Evolutionary conservation across 352 stramenopile genomes (phyloP), one percentile per base, ranked within the genome.

Genomic region (Phytophthora cryptogea): DNA sequence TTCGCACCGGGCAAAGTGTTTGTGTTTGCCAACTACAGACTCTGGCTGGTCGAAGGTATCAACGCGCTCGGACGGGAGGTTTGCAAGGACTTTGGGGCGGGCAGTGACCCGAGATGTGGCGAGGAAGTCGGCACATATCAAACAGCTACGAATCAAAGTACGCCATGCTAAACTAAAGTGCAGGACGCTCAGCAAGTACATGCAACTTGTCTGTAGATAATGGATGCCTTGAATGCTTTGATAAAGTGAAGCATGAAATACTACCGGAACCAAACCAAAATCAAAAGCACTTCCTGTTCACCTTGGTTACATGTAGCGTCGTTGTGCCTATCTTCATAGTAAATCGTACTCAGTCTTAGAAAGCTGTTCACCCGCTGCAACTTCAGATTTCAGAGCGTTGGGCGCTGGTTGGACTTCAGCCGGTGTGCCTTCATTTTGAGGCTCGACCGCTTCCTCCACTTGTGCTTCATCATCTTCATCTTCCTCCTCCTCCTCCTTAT

Each of bases 41-140:
- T 53, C 13, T 61, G 58, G 58, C 35, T 66, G 0, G 35, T 60
- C 14, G 58, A 66, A 41, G 58, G 58, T 4, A 55, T 66, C 30
- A 66, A 66, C 10, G 58, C 58, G 9, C 43, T 66, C 5, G 58
- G 58, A 35, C 32, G 58, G 5, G 58, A 66, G n/a, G 58, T 66
- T 23, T 66, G 58, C 43, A 66, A 66, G 37, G 58, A 66, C 36
- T 66, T 66, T 45, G 50, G 58, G 8, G 43, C 36, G 10, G 58
- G 56, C 44, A 66, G 50, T 43, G 58, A 66, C 33, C 50, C 58
- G 27, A 43, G 58, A 17, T 66, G 58, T 53, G 28, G 27, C 54
- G 2, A 42, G 36, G 5, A 26, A 17, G 33, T 13, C 10, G 33
- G 33, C 11, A 39, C 14, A 16, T n/a, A 16, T 11, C 10, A 39